phyloP scores from a whole-genome alignment of 495 filamentous ascomycete species.

The Stereocaulon alpinum region DNA sequence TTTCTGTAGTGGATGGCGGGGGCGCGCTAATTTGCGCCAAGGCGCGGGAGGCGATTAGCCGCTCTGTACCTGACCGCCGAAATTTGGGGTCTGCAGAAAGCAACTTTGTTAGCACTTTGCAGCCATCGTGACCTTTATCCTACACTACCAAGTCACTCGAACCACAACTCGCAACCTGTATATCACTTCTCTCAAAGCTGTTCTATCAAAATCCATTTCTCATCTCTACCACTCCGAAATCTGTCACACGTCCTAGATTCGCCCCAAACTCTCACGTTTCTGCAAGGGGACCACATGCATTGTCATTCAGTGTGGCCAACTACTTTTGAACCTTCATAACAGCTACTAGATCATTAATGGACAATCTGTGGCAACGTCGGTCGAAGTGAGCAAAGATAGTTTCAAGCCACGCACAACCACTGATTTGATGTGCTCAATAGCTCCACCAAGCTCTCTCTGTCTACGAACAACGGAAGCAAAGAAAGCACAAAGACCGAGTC shows the following conservation, averaged over 20 bases:
- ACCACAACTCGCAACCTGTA: too few relatives aligned
- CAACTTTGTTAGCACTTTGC: neutral
- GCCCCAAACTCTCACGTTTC: neutral
- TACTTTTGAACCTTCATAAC: neutral
- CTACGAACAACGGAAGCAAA: constrained; percentile 54
- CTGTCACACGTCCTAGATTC: neutral
- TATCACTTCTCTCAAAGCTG: neutral
- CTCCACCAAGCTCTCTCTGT: constrained; percentile 81
- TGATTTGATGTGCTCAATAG: constrained; percentile 31
- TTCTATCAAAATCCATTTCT: neutral
- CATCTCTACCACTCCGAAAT: neutral
- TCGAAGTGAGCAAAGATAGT: constrained; percentile 23
- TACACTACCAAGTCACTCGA: neutral
- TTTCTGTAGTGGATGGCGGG: constrained; percentile 1
- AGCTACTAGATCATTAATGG: constrained; percentile 12
- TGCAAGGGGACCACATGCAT: constrained; percentile 7
- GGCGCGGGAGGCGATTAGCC: constrained; percentile 2
- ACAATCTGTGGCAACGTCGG: constrained; percentile 28
- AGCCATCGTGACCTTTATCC: neutral
- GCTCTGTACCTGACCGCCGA: constrained; percentile 17
- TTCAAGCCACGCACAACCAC: neutral
- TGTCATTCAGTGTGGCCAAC: neutral
- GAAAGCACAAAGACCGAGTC: constrained; percentile 51
- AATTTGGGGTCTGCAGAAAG: constrained; percentile 7
- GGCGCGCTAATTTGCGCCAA: constrained; percentile 7